Evolutionary conservation across 352 stramenopile species (phyloP).

Genomic region (Poterioochromonas sp.): DNA sequence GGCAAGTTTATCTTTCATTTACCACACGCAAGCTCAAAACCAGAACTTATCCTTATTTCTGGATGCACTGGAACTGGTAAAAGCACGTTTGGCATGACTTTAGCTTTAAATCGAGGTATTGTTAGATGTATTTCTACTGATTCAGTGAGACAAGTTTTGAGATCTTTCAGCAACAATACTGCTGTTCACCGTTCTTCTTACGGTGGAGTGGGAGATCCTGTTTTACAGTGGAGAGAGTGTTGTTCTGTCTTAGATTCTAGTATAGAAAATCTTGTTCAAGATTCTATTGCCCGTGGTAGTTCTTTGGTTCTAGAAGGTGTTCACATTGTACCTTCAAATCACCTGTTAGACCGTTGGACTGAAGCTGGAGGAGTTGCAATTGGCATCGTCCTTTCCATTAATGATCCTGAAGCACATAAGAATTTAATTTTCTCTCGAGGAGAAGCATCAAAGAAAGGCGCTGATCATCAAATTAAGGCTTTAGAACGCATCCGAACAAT

Average conservation of each 20-base stretch:
- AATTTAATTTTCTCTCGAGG: background rate
- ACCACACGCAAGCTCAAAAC: background rate
- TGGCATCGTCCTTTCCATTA: background rate
- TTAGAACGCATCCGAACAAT: constrained; percentile 5
- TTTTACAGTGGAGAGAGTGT: constrained; percentile 7
- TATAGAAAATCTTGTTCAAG: background rate
- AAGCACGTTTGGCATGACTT: constrained; percentile 6
- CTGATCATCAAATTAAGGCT: background rate
- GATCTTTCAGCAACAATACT: background rate
- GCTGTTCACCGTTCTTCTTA: constrained; percentile 16
- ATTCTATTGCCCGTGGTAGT: background rate
- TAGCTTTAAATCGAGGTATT: constrained; percentile 3
- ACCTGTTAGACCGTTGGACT: background rate
- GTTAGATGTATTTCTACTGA: constrained; percentile 1
- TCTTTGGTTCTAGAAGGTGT: constrained; percentile 27
- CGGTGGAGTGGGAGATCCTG: background rate
- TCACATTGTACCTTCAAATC: constrained; percentile 24
- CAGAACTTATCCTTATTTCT: background rate
- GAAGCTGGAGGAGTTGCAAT: background rate
- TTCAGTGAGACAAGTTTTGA: background rate
- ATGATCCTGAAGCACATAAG: background rate
- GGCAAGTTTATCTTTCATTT: background rate
- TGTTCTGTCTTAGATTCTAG: background rate
- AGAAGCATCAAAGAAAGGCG: background rate
- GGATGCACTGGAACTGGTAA: constrained; percentile 26